Conservation (phyloP, 768 basidiomycete species). For the Nidularia pulvinata region DNA sequence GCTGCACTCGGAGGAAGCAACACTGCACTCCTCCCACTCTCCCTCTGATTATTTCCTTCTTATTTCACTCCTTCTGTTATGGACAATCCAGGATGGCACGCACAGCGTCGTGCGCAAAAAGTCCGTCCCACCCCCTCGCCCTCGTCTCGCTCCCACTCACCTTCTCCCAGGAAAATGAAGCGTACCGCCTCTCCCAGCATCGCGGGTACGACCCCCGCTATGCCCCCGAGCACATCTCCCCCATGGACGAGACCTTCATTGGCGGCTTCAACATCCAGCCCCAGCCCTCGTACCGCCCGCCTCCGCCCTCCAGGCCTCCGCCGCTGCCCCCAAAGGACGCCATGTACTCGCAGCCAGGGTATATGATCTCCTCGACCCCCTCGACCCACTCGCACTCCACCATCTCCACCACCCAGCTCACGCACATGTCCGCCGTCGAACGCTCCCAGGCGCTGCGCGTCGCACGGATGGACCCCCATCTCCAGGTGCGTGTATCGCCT, state of each 20-base stretch:
- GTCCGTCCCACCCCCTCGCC: conserved; percentile 23
- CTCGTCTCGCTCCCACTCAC: background rate
- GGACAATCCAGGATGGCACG: conserved; percentile 82
- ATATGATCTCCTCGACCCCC: conserved; percentile 4
- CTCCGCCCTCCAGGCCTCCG: conserved; percentile 43
- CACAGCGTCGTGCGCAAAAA: conserved; percentile 59
- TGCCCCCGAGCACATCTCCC: conserved; percentile 51
- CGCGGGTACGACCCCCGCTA: conserved; percentile 32
- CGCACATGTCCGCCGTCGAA: conserved; percentile 60
- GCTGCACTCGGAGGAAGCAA: too few species aligned
- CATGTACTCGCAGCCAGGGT: conserved; percentile 15
- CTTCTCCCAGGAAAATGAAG: conserved; percentile 26
- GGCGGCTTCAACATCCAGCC: conserved; percentile 48
- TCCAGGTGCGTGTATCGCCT: conserved; percentile 45
- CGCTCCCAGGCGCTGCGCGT: conserved; percentile 57
- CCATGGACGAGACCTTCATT: conserved; percentile 61
- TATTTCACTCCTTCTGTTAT: conserved; percentile 28
- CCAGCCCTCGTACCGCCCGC: too few species aligned
- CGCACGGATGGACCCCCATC: conserved; percentile 76
- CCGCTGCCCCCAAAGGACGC: conserved; percentile 48
- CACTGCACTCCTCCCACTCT: background rate
- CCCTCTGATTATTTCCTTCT: background rate
- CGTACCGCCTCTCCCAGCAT: conserved; percentile 19
- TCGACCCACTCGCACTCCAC: conserved; percentile 22
- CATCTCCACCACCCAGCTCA: conserved; percentile 35